phyloP scores from a whole-genome alignment of 352 stramenopile species.

The Pythium insidiosum region DNA sequence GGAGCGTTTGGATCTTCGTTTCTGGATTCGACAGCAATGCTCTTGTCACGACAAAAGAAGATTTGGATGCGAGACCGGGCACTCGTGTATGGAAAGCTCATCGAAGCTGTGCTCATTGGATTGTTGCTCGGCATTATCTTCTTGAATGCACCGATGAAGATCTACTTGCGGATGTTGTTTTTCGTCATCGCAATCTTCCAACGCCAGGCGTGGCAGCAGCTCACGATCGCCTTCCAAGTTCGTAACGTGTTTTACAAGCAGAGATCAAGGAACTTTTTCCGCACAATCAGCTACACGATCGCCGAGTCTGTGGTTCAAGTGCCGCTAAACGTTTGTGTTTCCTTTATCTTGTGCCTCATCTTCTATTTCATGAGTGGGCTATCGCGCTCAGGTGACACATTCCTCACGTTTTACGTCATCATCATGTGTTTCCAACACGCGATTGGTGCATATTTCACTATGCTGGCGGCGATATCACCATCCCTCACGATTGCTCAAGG shows the following conservation, averaged over 20 bases:
- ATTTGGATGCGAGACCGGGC: conserved; percentile 35
- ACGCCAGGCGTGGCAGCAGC: conserved; percentile 49
- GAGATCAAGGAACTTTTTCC: conserved; percentile 75
- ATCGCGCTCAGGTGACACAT: conserved; percentile 33
- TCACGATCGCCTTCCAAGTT: conserved; percentile 59
- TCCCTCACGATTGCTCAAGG: conserved; percentile 33
- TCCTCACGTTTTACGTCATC: conserved; percentile 60
- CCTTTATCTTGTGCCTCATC: conserved; percentile 65
- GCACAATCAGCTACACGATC: conserved; percentile 60
- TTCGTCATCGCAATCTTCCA: conserved; percentile 39
- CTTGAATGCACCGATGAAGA: conserved; percentile 27
- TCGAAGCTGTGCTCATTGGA: conserved; percentile 52
- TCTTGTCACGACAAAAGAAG: conserved; percentile 34
- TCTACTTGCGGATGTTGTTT: conserved; percentile 56
- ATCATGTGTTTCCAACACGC: conserved; percentile 57
- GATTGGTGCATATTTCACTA: conserved; percentile 33
- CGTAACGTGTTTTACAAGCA: conserved; percentile 87
- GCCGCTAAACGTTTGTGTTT: conserved; percentile 44
- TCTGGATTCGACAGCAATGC: conserved; percentile 14
- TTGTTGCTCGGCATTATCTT: conserved; percentile 56
- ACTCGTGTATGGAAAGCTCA: conserved; percentile 30
- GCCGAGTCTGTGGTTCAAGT: conserved; percentile 36
- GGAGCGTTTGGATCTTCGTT: conserved; percentile 18
- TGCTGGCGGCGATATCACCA: conserved; percentile 27
- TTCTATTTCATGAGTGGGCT: conserved; percentile 78